Evolutionary conservation across 805 yeast genomes (phyloP).

Genomic region (Kazachstania kunashirensis): DNA sequence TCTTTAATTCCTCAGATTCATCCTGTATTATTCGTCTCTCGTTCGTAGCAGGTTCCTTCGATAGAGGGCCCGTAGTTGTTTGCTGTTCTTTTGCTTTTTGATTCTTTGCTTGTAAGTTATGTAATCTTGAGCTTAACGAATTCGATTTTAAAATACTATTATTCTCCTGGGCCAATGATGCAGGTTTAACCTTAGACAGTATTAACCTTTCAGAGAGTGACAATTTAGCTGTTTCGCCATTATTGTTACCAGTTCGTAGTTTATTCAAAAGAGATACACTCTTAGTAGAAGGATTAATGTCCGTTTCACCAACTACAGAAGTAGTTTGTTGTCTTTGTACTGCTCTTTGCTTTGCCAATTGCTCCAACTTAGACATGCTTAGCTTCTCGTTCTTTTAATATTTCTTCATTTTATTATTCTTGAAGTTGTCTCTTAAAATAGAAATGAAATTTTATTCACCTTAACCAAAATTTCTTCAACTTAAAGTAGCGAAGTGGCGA

Average conservation of each 20-base stretch:
- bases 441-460: too few species aligned
- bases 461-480: too few species aligned
- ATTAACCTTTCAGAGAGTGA: conserved; percentile 4
- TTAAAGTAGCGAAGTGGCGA: too few species aligned
- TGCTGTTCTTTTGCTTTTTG: neutral
- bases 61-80: too few species aligned
- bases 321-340: neutral
- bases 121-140: conserved; percentile 1
- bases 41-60: neutral
- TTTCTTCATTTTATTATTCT: too few species aligned
- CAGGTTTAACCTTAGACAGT: neutral
- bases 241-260: neutral
- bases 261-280: conserved; percentile 1
- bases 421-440: too few species aligned
- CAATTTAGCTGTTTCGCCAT: neutral
- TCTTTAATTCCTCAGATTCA: neutral
- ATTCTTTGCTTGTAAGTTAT: neutral
- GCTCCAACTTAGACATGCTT: conserved; percentile 36
- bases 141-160: neutral
- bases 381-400: too few species aligned
- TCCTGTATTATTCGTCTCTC: neutral
- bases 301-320: neutral
- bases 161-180: too few species aligned
- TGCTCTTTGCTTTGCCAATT: conserved; percentile 37
- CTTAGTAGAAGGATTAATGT: neutral